These are phyloP conservation scores for Chaetomium sp. DNA, from an alignment of 2,329 filamentous ascomycete species.

Conservation along the genomic window DNA sequence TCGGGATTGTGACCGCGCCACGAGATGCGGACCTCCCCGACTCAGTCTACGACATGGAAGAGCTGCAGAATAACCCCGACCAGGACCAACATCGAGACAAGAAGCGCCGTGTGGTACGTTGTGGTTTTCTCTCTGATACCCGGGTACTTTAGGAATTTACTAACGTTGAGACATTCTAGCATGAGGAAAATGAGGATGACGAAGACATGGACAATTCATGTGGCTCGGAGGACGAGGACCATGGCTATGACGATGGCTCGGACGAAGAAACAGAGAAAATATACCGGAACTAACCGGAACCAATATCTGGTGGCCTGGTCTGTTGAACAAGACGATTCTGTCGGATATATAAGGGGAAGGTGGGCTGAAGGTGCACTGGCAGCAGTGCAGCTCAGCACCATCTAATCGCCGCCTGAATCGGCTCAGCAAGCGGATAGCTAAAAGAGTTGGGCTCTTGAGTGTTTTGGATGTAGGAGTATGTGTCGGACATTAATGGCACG, in stretches of 20 bases:
- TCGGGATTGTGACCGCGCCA: slow-evolving; percentile 52
- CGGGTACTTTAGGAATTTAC: not conserved
- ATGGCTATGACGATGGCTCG: slow-evolving; percentile 19
- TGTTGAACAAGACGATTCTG: too few relatives aligned
- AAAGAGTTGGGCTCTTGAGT: too few relatives aligned
- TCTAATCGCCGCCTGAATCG: too few relatives aligned
- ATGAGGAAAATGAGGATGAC: not conserved
- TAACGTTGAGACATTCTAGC: not conserved
- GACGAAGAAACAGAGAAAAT: slow-evolving; percentile 12
- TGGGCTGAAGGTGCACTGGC: too few relatives aligned
- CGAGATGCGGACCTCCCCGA: slow-evolving; percentile 45
- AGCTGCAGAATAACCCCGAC: slow-evolving; percentile 43
- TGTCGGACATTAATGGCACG: too few relatives aligned
- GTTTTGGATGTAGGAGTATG: too few relatives aligned
- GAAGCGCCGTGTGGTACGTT: slow-evolving; percentile 11
- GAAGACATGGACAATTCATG: not conserved
- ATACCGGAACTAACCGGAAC: not conserved
- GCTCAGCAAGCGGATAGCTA: too few relatives aligned
- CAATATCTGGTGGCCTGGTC: too few relatives aligned
- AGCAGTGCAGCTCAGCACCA: too few relatives aligned
- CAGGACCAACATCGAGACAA: slow-evolving; percentile 11
- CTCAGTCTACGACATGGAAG: slow-evolving; percentile 45
- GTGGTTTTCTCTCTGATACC: not conserved
- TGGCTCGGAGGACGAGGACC: slow-evolving; percentile 19
- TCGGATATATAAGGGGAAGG: too few relatives aligned